Percentiles rank a stretch among this genome's conserved stretches.
phyloP scores from a whole-genome alignment of 1,139 yeast genomes.

The Tardiomyces depauwii region DNA sequence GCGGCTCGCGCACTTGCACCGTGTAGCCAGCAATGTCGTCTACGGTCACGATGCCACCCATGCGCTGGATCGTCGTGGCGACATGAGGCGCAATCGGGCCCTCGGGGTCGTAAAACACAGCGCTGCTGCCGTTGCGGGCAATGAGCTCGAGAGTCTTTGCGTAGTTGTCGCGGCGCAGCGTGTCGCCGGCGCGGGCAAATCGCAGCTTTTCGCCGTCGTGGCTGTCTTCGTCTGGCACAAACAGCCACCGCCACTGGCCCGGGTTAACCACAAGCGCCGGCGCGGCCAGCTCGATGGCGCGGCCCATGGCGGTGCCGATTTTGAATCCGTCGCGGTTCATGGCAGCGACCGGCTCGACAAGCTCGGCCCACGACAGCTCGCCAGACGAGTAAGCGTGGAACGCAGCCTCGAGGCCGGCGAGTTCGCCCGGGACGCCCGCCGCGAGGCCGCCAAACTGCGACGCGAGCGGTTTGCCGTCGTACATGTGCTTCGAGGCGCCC shows the following conservation, averaged over 20 bases:
- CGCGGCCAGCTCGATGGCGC: constrained; percentile 21
- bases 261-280: constrained; percentile 1
- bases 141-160: constrained; percentile 59
- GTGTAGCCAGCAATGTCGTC: constrained; percentile 57
- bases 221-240: constrained; percentile 25
- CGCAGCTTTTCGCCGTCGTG: background rate
- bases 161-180: constrained; percentile 43
- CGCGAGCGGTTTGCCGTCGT: constrained; percentile 31
- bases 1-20: constrained; percentile 45
- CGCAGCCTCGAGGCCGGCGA: constrained; percentile 64
- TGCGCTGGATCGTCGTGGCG: constrained; percentile 32
- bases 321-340: constrained; percentile 60
- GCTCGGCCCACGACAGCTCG: constrained; percentile 54
- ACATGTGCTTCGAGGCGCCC: constrained; percentile 56
- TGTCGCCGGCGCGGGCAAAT: constrained; percentile 38
- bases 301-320: constrained; percentile 38
- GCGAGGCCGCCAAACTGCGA: constrained; percentile 78
- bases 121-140: constrained; percentile 66
- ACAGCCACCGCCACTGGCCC: constrained; percentile 21
- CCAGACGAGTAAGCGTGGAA: constrained; percentile 59
- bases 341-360: constrained; percentile 64
- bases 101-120: constrained; percentile 69
- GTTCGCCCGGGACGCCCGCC: constrained; percentile 81
- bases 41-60: constrained; percentile 51
- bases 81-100: constrained; percentile 59